These are phyloP conservation scores for Saccharomyces hybrid DNA, from an alignment of 1,139 yeast genomes.

Conservation along the genomic window DNA sequence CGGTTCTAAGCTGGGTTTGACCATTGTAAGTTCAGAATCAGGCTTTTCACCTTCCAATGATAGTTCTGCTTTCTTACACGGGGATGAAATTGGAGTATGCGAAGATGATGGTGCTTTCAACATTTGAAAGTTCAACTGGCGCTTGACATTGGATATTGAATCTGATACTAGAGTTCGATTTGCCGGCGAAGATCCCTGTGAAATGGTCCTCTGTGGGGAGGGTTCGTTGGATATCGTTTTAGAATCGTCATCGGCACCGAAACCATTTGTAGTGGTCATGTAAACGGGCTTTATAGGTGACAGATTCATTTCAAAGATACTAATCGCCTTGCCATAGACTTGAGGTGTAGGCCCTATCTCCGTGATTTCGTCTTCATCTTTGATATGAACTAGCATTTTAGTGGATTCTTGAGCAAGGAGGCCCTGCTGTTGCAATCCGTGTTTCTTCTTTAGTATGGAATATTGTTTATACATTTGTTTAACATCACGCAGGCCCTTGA, in stretches of 20 bases:
- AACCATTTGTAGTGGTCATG: background rate
- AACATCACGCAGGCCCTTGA: conserved; percentile 22
- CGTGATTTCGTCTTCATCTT: background rate
- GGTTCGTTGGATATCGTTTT: background rate
- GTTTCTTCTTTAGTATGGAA: conserved; percentile 19
- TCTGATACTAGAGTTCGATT: background rate
- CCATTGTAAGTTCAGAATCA: background rate
- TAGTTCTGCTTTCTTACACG: background rate
- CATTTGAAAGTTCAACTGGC: background rate
- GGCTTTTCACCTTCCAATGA: background rate
- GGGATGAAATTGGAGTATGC: background rate
- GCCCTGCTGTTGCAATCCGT: background rate
- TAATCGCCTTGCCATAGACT: conserved; percentile 29
- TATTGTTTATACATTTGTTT: conserved; percentile 27
- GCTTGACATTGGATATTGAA: background rate
- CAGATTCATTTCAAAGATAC: conserved; percentile 29
- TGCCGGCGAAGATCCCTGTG: background rate
- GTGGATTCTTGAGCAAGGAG: background rate
- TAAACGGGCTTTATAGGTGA: conserved; percentile 22
- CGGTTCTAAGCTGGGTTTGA: background rate
- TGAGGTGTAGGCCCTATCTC: conserved; percentile 33
- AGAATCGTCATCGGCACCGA: background rate
- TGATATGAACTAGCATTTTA: background rate
- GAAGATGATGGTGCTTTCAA: background rate
- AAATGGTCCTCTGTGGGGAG: background rate